These are phyloP conservation scores for Colletotrichum horii DNA, from an alignment of 2,329 filamentous ascomycete genomes.

Conservation along the genomic window DNA sequence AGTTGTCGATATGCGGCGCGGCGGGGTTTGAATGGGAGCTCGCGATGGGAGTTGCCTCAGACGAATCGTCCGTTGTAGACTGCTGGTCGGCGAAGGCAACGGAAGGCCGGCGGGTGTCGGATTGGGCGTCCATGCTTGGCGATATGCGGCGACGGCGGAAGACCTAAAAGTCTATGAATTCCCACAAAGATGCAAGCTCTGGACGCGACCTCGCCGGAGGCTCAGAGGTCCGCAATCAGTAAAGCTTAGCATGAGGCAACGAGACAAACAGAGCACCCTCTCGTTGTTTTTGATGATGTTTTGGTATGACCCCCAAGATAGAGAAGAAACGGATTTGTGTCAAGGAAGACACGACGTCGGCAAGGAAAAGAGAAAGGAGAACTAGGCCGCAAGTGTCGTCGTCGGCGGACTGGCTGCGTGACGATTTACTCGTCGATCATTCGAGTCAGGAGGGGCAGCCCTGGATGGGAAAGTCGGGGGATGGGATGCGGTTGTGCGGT, in stretches of 20 bases:
- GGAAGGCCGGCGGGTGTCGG: conserved; percentile 5
- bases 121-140: conserved; percentile 1
- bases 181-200: not conserved
- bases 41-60: conserved; percentile 12
- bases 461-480: not conserved
- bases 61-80: not conserved
- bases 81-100: not conserved
- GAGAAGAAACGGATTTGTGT: not conserved
- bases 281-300: not conserved
- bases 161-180: conserved; percentile 10
- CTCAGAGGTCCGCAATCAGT: conserved; percentile 4
- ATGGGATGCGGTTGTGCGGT: conserved; percentile 1
- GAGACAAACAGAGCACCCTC: not conserved
- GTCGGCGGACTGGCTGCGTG: not conserved
- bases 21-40: not conserved
- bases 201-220: conserved; percentile 14
- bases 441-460: not conserved
- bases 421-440: not conserved
- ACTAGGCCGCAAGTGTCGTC: not conserved
- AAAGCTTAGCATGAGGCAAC: conserved; percentile 12
- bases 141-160: not conserved
- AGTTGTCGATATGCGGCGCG: not conserved
- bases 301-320: not conserved
- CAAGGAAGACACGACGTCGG: not conserved
- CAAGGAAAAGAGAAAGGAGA: not conserved